A percentile compares a stretch with the other conserved stretches of the same genome.
phyloP scores from a whole-genome alignment of 768 basidiomycete species.

The Candolleomyces eurysporus region DNA sequence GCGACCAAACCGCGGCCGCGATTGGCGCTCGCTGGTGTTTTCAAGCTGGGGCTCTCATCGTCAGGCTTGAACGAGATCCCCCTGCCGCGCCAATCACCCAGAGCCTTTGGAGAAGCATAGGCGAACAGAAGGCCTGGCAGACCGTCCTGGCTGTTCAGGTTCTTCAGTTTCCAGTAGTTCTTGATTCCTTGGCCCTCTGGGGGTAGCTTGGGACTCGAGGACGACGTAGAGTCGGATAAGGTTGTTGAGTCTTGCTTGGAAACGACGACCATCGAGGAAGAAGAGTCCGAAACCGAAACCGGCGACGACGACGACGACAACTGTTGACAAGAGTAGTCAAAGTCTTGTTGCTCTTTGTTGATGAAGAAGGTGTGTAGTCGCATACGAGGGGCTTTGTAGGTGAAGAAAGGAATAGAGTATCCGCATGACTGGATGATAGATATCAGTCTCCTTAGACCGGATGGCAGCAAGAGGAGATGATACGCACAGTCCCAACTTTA shows the following conservation, averaged over 20 bases:
- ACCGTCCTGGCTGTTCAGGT: slow-evolving; percentile 44
- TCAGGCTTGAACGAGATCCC: not conserved
- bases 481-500: slow-evolving; percentile 44
- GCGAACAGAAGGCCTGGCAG: slow-evolving; percentile 41
- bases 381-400: slow-evolving; percentile 47
- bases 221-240: too few species aligned
- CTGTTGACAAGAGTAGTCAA: slow-evolving; percentile 29
- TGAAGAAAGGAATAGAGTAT: slow-evolving; percentile 53
- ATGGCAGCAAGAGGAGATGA: too few species aligned
- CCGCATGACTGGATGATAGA: slow-evolving; percentile 50
- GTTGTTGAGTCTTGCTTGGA: not conserved
- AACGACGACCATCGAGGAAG: too few species aligned
- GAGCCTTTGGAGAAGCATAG: not conserved
- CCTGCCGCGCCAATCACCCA: not conserved
- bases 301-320: not conserved
- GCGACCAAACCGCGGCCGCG: too few species aligned
- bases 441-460: too few species aligned
- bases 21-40: too few species aligned
- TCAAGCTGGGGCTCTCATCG: not conserved
- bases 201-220: not conserved
- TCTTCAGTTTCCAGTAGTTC: slow-evolving; percentile 48
- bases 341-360: slow-evolving; percentile 28
- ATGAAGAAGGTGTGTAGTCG: slow-evolving; percentile 39
- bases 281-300: not conserved
- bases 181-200: slow-evolving; percentile 41